A percentile compares a stretch with the other conserved stretches of the same genome.
These are phyloP conservation scores for Amesomyces nigricolor DNA, from an alignment of 2,329 filamentous ascomycete species.

Conservation along the genomic window DNA sequence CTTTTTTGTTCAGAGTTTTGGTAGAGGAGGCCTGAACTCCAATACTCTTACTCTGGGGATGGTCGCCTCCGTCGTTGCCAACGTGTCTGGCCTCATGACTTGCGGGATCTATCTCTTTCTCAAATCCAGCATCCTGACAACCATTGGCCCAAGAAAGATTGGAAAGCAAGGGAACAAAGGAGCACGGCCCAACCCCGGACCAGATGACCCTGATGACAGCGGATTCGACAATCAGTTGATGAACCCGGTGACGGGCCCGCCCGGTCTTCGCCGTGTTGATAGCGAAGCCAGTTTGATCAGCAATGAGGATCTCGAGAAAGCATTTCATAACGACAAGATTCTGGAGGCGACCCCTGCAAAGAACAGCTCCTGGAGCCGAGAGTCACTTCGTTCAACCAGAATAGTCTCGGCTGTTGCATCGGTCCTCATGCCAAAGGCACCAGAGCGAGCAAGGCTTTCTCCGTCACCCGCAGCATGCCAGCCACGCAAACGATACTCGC, in stretches of 20 bases:
- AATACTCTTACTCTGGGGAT: constrained; percentile 49
- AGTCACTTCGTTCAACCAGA: constrained; percentile 34
- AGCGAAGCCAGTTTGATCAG: constrained; percentile 34
- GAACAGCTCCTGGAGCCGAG: constrained; percentile 26
- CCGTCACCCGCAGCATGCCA: constrained; percentile 26
- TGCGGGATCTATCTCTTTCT: constrained; percentile 63
- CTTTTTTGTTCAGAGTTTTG: constrained; percentile 53
- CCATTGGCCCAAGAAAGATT: constrained; percentile 44
- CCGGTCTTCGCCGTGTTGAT: constrained; percentile 30
- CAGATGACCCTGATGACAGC: constrained; percentile 19
- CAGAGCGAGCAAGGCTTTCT: constrained; percentile 30
- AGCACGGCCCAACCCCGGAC: constrained; percentile 31
- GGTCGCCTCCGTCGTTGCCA: constrained; percentile 60
- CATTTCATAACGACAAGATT: constrained; percentile 28
- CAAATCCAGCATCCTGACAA: constrained; percentile 54
- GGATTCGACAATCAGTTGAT: constrained; percentile 33
- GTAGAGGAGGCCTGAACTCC: constrained; percentile 33
- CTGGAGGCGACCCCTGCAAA: constrained; percentile 19
- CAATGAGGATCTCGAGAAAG: constrained; percentile 32
- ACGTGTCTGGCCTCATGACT: constrained; percentile 59
- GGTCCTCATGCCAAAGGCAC: constrained; percentile 24
- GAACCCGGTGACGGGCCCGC: constrained; percentile 31
- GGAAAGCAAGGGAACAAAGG: constrained; percentile 43
- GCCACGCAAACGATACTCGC: constrained; percentile 35
- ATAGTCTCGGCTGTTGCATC: constrained; percentile 25